Percentiles rank a stretch among this genome's conserved stretches.
Evolutionary conservation across 306 rosid genomes (phyloP).

Genomic region (Abrus pulchellus): DNA sequence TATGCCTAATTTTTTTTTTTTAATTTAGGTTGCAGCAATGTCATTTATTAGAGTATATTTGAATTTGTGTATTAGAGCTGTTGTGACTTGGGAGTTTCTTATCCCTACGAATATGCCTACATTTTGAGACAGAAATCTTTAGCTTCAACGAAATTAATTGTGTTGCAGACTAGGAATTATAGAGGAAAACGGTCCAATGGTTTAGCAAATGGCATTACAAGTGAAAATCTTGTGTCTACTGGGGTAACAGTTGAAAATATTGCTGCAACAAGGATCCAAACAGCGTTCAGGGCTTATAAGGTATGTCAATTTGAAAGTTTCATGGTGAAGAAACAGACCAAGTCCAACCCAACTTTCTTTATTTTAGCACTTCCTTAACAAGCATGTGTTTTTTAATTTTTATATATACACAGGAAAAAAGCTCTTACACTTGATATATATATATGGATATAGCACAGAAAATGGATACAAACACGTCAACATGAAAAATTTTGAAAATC

Average conservation of each 20-base stretch:
- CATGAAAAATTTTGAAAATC: too few relatives aligned
- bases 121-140: conserved; percentile 53
- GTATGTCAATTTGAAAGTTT: conserved; percentile 52
- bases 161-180: conserved; percentile 50
- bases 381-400: not conserved
- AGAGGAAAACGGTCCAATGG: conserved; percentile 37
- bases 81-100: conserved; percentile 16
- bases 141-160: conserved; percentile 47
- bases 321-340: not conserved
- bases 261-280: conserved; percentile 81
- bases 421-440: too few relatives aligned
- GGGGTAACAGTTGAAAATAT: conserved; percentile 63
- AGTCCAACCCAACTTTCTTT: conserved; percentile 4
- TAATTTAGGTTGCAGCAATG: not conserved
- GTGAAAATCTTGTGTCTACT: conserved; percentile 48
- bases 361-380: conserved; percentile 5
- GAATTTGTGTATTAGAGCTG: conserved; percentile 11
- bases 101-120: conserved; percentile 32
- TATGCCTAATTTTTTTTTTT: not conserved
- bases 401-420: too few relatives aligned
- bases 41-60: conserved; percentile 37
- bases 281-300: conserved; percentile 74
- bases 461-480: too few relatives aligned
- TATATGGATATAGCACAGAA: too few relatives aligned
- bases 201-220: conserved; percentile 42